phyloP scores from a whole-genome alignment of 805 yeast species.

The Zygosaccharomyces gambellarensis region DNA sequence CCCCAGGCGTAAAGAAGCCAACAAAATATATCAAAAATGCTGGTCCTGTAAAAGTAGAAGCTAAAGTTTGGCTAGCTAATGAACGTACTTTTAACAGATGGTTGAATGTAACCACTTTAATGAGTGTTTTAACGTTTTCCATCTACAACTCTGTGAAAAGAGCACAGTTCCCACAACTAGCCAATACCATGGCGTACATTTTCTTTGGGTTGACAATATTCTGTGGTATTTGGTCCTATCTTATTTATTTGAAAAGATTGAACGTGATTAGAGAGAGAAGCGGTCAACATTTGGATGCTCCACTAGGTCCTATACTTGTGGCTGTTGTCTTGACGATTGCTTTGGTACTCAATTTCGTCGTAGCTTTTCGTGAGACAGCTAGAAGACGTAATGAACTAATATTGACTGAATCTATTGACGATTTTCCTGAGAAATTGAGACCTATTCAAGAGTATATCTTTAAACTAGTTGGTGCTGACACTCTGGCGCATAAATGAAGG shows the following conservation, averaged over 20 bases:
- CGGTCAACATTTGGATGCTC: conserved; percentile 82
- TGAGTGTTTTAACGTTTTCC: conserved; percentile 80
- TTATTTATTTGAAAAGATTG: conserved; percentile 65
- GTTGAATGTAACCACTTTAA: conserved; percentile 82
- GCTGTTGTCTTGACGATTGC: conserved; percentile 65
- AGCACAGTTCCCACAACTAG: conserved; percentile 60
- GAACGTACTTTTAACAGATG: conserved; percentile 96
- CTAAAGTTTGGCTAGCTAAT: conserved; percentile 97
- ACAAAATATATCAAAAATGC: conserved; percentile 72
- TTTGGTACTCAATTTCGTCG: conserved; percentile 64
- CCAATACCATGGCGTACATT: conserved; percentile 67
- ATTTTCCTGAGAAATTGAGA: conserved; percentile 20
- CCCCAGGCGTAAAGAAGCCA: conserved; percentile 87
- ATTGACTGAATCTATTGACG: conserved; percentile 11
- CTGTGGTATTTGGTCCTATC: conserved; percentile 86
- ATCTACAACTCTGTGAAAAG: conserved; percentile 69
- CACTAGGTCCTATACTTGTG: conserved; percentile 81
- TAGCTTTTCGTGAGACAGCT: conserved; percentile 49
- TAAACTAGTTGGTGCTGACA: conserved; percentile 34
- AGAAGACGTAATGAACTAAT: conserved; percentile 9
- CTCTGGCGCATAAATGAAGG: not conserved
- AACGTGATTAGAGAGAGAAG: conserved; percentile 72
- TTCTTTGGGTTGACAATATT: conserved; percentile 80
- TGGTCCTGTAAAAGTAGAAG: conserved; percentile 91
- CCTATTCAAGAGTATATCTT: conserved; percentile 32